phyloP scores from a whole-genome alignment of 2,329 filamentous ascomycete genomes.

The Colletotrichum sp. region DNA sequence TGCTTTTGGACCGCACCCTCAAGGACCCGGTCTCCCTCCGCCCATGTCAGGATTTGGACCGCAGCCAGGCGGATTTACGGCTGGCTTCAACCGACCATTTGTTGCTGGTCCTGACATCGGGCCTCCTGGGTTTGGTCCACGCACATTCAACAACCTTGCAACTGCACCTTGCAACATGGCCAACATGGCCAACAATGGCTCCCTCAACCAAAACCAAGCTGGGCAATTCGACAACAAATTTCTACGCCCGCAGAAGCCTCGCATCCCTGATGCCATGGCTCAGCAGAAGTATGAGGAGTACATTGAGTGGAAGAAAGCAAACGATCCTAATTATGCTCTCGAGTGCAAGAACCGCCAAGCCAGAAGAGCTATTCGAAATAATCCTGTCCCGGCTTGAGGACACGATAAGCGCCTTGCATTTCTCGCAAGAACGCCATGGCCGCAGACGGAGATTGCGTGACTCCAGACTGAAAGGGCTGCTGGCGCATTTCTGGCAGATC shows the following conservation, averaged over 20 bases:
- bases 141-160: neutral
- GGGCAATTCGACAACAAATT: neutral
- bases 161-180: neutral
- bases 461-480: neutral
- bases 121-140: neutral
- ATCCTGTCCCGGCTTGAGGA: neutral
- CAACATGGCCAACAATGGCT: neutral
- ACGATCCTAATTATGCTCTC: slow-evolving; percentile 52
- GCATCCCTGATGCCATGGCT: slow-evolving; percentile 40
- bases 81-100: neutral
- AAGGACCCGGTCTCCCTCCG: neutral
- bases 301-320: slow-evolving; percentile 54
- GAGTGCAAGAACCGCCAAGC: slow-evolving; percentile 43
- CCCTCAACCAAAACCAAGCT: neutral
- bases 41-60: neutral
- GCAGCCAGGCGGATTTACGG: neutral
- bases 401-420: neutral
- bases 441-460: neutral
- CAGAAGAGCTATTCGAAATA: neutral
- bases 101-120: neutral
- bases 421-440: neutral
- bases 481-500: neutral
- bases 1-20: neutral
- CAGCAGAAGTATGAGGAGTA: slow-evolving; percentile 54
- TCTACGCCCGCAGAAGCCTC: slow-evolving; percentile 43